These are phyloP conservation scores for Penicillium atrosanguineum DNA, from an alignment of 495 filamentous ascomycete species.

Conservation along the genomic window DNA sequence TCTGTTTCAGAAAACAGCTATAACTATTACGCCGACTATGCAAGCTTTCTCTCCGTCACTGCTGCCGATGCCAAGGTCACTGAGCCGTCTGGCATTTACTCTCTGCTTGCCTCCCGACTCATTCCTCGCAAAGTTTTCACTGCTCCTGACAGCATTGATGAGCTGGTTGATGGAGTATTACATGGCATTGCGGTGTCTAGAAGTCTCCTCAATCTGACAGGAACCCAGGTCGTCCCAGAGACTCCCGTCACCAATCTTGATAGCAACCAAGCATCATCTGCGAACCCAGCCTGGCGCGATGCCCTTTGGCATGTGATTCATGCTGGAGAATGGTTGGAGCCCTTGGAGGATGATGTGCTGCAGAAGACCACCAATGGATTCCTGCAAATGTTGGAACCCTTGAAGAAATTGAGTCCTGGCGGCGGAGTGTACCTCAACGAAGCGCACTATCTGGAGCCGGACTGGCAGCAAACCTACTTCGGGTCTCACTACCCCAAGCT, in stretches of 20 bases:
- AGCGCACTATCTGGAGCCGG: slow-evolving; percentile 50
- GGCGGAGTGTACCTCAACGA: slow-evolving; percentile 23
- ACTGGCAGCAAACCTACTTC: slow-evolving; percentile 57
- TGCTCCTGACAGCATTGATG: slow-evolving; percentile 15
- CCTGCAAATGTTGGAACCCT: slow-evolving; percentile 9
- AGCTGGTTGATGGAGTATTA: slow-evolving; percentile 9
- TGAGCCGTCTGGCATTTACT: slow-evolving; percentile 20
- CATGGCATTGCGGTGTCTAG: slow-evolving; percentile 6
- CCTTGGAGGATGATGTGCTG: slow-evolving; percentile 86
- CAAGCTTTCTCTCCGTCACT: slow-evolving; percentile 11
- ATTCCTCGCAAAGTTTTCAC: slow-evolving; percentile 21
- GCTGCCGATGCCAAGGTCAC: slow-evolving; percentile 6
- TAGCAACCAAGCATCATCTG: slow-evolving; percentile 2
- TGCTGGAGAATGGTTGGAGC: slow-evolving; percentile 57
- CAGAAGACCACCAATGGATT: slow-evolving; percentile 63
- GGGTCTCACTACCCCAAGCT: slow-evolving; percentile 49
- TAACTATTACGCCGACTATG: slow-evolving; percentile 11
- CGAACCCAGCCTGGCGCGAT: slow-evolving; percentile 17
- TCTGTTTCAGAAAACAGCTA: slow-evolving; percentile 7
- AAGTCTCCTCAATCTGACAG: slow-evolving; percentile 5
- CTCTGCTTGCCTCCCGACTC: slow-evolving; percentile 18
- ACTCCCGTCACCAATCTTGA: slow-evolving; percentile 16
- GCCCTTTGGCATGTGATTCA: slow-evolving; percentile 22
- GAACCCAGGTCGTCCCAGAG: slow-evolving; percentile 13
- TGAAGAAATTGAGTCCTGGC: slow-evolving; percentile 18